These are phyloP conservation scores for Chlorella sp. DNA, from an alignment of 139 green algal genomes.

Conservation along the genomic window DNA sequence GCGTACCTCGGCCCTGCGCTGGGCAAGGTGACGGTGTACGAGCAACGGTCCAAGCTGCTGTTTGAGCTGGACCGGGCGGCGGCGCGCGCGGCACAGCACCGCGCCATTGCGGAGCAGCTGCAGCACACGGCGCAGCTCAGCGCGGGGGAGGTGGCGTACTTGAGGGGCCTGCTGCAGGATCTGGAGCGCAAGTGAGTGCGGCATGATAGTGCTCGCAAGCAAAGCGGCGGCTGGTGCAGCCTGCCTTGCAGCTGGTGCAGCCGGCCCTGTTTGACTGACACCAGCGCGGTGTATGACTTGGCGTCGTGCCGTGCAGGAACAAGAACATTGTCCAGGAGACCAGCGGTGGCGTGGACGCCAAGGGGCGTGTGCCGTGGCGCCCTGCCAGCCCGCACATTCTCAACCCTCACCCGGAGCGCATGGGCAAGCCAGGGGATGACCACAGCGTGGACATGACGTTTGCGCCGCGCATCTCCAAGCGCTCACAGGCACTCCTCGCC, in stretches of 20 bases:
- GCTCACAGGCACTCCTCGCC: neutral
- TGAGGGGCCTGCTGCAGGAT: slow-evolving; percentile 42
- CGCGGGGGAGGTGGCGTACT: slow-evolving; percentile 37
- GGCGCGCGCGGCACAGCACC: slow-evolving; percentile 27
- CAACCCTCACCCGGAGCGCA: slow-evolving; percentile 17
- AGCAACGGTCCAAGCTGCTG: slow-evolving; percentile 55
- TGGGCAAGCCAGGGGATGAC: slow-evolving; percentile 20
- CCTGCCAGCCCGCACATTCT: slow-evolving; percentile 10
- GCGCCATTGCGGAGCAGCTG: slow-evolving; percentile 29
- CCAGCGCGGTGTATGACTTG: neutral
- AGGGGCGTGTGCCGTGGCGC: slow-evolving; percentile 37
- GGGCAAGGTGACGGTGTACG: slow-evolving; percentile 52
- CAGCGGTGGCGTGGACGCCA: slow-evolving; percentile 17
- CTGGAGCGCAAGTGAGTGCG: slow-evolving; percentile 30
- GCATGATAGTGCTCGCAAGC: too few relatives aligned
- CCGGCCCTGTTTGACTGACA: too few relatives aligned
- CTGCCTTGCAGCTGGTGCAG: too few relatives aligned
- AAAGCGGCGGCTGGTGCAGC: too few relatives aligned
- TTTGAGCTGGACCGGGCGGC: slow-evolving; percentile 52
- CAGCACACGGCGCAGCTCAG: slow-evolving; percentile 30
- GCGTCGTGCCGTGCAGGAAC: neutral
- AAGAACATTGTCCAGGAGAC: neutral
- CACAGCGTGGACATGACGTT: slow-evolving; percentile 15
- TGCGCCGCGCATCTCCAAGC: neutral
- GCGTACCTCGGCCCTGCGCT: too few relatives aligned